Base-by-base conservation (phyloP, 306 rosid species). In the Vigna unguiculata region DNA sequence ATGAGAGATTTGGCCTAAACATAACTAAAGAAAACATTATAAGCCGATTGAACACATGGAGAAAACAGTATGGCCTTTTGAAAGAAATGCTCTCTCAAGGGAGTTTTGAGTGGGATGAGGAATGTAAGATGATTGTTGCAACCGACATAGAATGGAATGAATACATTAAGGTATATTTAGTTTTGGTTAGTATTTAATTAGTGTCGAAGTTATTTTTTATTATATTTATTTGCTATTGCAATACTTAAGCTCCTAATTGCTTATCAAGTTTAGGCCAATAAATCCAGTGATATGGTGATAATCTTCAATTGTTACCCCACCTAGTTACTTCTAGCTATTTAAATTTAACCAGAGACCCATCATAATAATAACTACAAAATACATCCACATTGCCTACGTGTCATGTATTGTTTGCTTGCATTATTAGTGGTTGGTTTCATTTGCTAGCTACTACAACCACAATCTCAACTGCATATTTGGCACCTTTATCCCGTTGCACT, bases 31-130 rank as follows among this genome's bases (percentile, higher is more conserved):
- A 84, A 84, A 82, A 84, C 83, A 67, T 87, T 38, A 24, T 30
- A 80, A 80, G 62, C 79, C 76, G 89, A 77, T 78, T 87, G 72
- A 85, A 76, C 51, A 61, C 83, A 57, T 87, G 89, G 91, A 83
- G 25, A 79, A 87, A 83, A 71, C 89, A 83, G 77, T 83, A 81
- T 43, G 69, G 48, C 64, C 78, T 74, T 71, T 58, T 87, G 84
- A 83, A 83, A 70, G 83, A 76, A 48, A 82, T 85, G 86, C 87
- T 87, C 41, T 78, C 81, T 45, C 77, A 76, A 24, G 72, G 85
- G 80, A 80, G 87, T 48, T 87, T 87, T 81, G 48, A 75, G 74
- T 87, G 91, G 87, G 87, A 87, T 75, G 87, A 83, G 21, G 78
- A 12, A 76, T 78, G 47, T 12, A 87, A 85, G 84, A 78, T 85